These are phyloP conservation scores for Alisma plantagoaquatica DNA, from an alignment of 106 monocot genomes.

Conservation along the genomic window DNA sequence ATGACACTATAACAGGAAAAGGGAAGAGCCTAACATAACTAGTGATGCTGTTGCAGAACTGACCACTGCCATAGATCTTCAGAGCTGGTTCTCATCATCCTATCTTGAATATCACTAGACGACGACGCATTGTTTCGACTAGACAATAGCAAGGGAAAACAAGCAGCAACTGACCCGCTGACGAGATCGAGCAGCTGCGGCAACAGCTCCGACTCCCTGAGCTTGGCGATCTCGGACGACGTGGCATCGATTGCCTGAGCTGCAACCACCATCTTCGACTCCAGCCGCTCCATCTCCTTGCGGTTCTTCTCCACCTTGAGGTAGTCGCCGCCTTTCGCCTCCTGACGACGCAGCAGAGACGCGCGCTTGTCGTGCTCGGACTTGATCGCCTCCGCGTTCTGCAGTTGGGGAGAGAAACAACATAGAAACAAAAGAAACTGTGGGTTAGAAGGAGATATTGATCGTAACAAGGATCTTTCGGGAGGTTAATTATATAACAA, in stretches of 20 bases:
- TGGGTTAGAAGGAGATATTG: too few species aligned
- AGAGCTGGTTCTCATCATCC: too few species aligned
- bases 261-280: slow-evolving; percentile 69
- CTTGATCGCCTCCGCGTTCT: slow-evolving; percentile 42
- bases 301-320: slow-evolving; percentile 83
- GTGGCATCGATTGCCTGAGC: slow-evolving; percentile 84
- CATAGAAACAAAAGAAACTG: too few species aligned
- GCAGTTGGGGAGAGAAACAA: slow-evolving; percentile 8
- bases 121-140: too few species aligned
- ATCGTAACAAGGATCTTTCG: too few species aligned
- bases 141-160: background rate
- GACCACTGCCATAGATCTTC: too few species aligned
- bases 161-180: slow-evolving; percentile 35
- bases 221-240: slow-evolving; percentile 64
- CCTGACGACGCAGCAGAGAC: slow-evolving; percentile 38
- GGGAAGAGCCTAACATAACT: too few species aligned
- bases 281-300: slow-evolving; percentile 76
- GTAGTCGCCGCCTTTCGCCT: slow-evolving; percentile 54
- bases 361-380: slow-evolving; percentile 57
- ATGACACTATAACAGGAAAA: too few species aligned
- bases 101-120: too few species aligned
- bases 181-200: slow-evolving; percentile 83
- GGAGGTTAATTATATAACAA: too few species aligned
- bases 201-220: slow-evolving; percentile 82
- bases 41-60: too few species aligned